Percentiles rank a stretch among this genome's conserved stretches.
These are phyloP conservation scores for Meyerozyma smithsonii DNA, from an alignment of 1,139 yeast species.

Conservation along the genomic window DNA sequence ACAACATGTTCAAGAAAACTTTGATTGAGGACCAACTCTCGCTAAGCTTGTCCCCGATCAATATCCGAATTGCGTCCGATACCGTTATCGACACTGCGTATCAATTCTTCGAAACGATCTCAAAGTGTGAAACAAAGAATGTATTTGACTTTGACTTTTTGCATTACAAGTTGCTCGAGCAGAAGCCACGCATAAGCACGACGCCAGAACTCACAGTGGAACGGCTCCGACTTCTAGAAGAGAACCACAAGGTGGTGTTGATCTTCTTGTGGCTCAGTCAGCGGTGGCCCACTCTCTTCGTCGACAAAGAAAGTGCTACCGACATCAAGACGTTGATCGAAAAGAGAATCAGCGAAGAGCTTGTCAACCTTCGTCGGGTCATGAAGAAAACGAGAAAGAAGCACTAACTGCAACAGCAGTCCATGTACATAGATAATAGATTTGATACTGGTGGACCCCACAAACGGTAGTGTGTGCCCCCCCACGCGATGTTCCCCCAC, in stretches of 20 bases:
- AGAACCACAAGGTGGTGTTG: slow-evolving; percentile 62
- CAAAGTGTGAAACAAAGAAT: slow-evolving; percentile 33
- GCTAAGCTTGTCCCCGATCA: slow-evolving; percentile 58
- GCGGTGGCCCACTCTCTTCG: slow-evolving; percentile 76
- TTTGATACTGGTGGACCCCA: background rate
- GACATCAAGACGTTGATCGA: slow-evolving; percentile 66
- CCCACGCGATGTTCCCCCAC: background rate
- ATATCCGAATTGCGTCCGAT: slow-evolving; percentile 22
- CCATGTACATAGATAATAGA: background rate
- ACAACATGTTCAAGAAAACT: slow-evolving; percentile 21
- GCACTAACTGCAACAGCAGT: background rate
- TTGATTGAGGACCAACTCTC: slow-evolving; percentile 51
- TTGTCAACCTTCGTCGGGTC: slow-evolving; percentile 35
- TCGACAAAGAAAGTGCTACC: slow-evolving; percentile 70
- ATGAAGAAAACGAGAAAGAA: background rate
- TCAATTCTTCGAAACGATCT: slow-evolving; percentile 34
- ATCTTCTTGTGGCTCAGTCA: slow-evolving; percentile 84
- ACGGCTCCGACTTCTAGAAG: slow-evolving; percentile 53
- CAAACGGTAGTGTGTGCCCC: background rate
- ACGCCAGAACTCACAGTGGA: slow-evolving; percentile 24
- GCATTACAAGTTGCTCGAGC: slow-evolving; percentile 23
- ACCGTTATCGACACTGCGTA: slow-evolving; percentile 23
- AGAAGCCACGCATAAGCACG: slow-evolving; percentile 17
- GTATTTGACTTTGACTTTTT: slow-evolving; percentile 42
- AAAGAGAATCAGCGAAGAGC: slow-evolving; percentile 58